Percentiles rank a stretch among this genome's conserved stretches.
Evolutionary conservation across 768 basidiomycete genomes (phyloP).

Genomic region (Mrakia blollopis): DNA sequence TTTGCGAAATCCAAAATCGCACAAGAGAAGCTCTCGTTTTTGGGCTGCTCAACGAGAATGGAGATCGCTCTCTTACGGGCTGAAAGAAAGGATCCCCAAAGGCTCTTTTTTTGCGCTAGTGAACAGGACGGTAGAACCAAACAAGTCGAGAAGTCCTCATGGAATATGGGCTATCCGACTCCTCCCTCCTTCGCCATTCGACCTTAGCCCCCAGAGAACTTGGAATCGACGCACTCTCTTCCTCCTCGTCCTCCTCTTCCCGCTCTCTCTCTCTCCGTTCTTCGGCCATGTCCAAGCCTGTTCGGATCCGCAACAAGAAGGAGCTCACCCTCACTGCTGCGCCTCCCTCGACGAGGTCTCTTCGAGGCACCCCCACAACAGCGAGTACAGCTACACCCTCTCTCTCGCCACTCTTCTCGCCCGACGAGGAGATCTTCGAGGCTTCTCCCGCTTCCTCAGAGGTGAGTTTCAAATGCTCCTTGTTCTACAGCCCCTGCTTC

Average conservation of each 20-base stretch:
- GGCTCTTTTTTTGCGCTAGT: no score
- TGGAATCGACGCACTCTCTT: neutral
- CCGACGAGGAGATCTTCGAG: neutral
- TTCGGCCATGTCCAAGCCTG: neutral
- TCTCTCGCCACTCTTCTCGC: slow-evolving; percentile 23
- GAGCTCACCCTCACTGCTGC: neutral
- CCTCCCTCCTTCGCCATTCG: neutral
- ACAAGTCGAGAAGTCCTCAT: no score
- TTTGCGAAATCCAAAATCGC: no score
- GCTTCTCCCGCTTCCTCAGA: neutral
- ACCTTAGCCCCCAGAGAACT: neutral
- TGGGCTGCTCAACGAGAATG: no score
- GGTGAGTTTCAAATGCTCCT: neutral
- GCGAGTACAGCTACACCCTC: neutral
- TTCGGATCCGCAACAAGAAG: slow-evolving; percentile 13
- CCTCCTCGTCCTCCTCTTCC: neutral
- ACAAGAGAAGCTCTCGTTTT: no score
- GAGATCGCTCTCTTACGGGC: no score
- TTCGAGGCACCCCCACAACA: neutral
- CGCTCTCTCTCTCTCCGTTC: neutral
- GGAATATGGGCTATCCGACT: no score
- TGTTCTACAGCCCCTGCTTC: neutral
- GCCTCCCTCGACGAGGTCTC: neutral
- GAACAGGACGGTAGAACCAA: no score
- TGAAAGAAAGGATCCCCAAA: no score